Conservation (phyloP, 805 yeast species). For the Ascoidea asiatica region DNA sequence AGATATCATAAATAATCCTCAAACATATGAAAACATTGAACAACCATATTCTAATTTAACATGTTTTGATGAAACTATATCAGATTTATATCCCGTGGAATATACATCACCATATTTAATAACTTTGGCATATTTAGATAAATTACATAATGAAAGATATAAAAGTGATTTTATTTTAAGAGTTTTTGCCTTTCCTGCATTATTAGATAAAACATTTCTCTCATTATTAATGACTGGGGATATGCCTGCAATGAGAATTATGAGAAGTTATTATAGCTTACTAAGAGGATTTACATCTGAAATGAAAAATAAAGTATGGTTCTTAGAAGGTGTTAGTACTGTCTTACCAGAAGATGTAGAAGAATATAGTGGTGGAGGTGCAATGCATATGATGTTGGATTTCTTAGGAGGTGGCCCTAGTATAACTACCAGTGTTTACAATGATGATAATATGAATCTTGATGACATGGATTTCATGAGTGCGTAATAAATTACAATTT, state of each 20-base stretch:
- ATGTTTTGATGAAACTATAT: conserved; percentile 78
- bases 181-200: conserved; percentile 87
- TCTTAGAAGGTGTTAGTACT: conserved; percentile 78
- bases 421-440: conserved; percentile 21
- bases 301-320: conserved; percentile 87
- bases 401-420: conserved; percentile 63
- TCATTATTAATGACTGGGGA: conserved; percentile 76
- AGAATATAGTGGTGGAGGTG: conserved; percentile 81
- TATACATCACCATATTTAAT: conserved; percentile 73
- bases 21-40: conserved; percentile 10
- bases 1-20: conserved; percentile 37
- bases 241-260: conserved; percentile 75
- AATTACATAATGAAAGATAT: conserved; percentile 66
- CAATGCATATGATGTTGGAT: conserved; percentile 86
- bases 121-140: conserved; percentile 78
- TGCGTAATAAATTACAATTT: too few relatives aligned
- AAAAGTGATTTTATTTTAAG: conserved; percentile 78
- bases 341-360: conserved; percentile 89
- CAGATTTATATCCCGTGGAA: conserved; percentile 78
- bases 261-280: conserved; percentile 76
- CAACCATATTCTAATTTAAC: conserved; percentile 36
- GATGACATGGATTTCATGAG: background rate
- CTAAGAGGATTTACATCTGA: conserved; percentile 73
- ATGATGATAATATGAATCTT: background rate
- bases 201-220: conserved; percentile 69